A percentile compares a stretch with the other conserved stretches of the same genome.
Conservation (phyloP, 371 early-diverging fungal species). For the Mucor sp. region DNA sequence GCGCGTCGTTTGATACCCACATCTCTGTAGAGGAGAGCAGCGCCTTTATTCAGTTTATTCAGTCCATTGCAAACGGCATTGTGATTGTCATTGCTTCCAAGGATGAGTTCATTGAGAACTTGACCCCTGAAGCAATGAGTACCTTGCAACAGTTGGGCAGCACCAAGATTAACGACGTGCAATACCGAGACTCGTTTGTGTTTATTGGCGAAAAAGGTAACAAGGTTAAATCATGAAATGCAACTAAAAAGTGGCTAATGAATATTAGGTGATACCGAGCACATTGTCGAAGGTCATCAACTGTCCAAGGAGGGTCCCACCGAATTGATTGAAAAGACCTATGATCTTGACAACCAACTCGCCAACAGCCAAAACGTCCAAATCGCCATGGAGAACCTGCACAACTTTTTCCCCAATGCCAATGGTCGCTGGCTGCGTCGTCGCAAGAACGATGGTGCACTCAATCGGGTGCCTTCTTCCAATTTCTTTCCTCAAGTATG, state of each 20-base stretch:
- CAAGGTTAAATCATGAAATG: background rate
- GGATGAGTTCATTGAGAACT: constrained; percentile 72
- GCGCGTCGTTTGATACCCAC: constrained; percentile 77
- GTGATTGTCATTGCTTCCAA: constrained; percentile 71
- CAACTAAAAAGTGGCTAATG: constrained; percentile 10
- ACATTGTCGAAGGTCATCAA: constrained; percentile 15
- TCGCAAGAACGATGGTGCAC: constrained; percentile 81
- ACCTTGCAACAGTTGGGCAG: constrained; percentile 70
- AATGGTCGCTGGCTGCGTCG: constrained; percentile 76
- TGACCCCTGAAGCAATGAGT: constrained; percentile 56
- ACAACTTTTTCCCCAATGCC: constrained; percentile 57
- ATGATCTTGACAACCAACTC: constrained; percentile 18
- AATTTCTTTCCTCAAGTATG: constrained; percentile 82
- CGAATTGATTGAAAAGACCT: constrained; percentile 36
- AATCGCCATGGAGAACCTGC: constrained; percentile 39
- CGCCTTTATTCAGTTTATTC: constrained; percentile 66
- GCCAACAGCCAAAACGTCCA: background rate
- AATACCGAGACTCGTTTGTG: constrained; percentile 81
- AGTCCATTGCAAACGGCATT: constrained; percentile 63
- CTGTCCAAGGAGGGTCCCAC: constrained; percentile 50
- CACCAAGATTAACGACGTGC: constrained; percentile 48
- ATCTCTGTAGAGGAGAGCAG: constrained; percentile 66
- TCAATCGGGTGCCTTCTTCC: constrained; percentile 73
- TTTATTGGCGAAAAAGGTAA: constrained; percentile 71
- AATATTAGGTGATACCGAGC: constrained; percentile 2